Conservation (phyloP, 805 yeast genomes). For the Saturnispora bothae region DNA sequence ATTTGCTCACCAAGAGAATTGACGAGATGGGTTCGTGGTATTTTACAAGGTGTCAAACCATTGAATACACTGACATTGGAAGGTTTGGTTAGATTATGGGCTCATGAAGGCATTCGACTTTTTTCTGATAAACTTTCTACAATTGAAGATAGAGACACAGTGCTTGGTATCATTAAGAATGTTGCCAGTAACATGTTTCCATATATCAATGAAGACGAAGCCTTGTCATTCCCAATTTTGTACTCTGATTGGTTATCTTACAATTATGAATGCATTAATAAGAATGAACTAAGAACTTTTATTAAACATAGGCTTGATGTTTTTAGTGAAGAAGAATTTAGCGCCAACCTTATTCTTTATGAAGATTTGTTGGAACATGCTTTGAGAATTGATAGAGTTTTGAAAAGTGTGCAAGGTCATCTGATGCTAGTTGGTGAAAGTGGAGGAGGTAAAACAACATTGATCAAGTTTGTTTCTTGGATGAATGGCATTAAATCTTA, state of each 20-base stretch:
- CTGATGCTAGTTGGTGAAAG: slow-evolving; percentile 74
- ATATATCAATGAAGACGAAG: slow-evolving; percentile 26
- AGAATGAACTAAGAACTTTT: slow-evolving; percentile 39
- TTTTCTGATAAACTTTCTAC: slow-evolving; percentile 62
- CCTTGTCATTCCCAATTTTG: slow-evolving; percentile 43
- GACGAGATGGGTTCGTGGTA: slow-evolving; percentile 79
- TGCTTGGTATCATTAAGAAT: slow-evolving; percentile 28
- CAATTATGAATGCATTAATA: slow-evolving; percentile 46
- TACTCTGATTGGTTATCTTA: slow-evolving; percentile 69
- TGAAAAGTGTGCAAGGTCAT: slow-evolving; percentile 85
- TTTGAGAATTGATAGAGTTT: slow-evolving; percentile 68
- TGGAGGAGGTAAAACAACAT: slow-evolving; percentile 70
- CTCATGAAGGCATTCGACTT: slow-evolving; percentile 69
- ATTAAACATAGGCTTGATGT: slow-evolving; percentile 52
- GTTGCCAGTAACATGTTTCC: slow-evolving; percentile 37
- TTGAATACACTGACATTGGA: slow-evolving; percentile 25
- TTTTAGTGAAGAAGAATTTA: slow-evolving; percentile 72
- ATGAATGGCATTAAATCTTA: slow-evolving; percentile 61
- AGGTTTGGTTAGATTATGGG: slow-evolving; percentile 55
- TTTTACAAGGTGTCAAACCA: slow-evolving; percentile 30
- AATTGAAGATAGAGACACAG: slow-evolving; percentile 38
- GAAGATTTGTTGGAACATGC: slow-evolving; percentile 67
- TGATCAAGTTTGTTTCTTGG: slow-evolving; percentile 84
- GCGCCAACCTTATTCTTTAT: slow-evolving; percentile 48
- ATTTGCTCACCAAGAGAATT: slow-evolving; percentile 83